A percentile compares a stretch with the other conserved stretches of the same genome.
Conservation (phyloP, 169 alveolate genomes). For the Plasmodium blacklocki region DNA sequence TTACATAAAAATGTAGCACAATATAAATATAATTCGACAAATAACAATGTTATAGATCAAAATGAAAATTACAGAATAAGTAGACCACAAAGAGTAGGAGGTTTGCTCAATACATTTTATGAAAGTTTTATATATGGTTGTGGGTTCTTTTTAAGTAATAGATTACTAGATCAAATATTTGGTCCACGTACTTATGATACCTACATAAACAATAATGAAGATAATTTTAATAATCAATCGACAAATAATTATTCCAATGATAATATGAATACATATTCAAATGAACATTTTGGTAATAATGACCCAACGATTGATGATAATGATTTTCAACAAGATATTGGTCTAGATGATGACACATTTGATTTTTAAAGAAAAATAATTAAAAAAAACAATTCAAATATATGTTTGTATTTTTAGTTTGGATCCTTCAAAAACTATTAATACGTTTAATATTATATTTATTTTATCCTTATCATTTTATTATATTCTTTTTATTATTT, state of each 20-base stretch:
- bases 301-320: conserved; percentile 64
- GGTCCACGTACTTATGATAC: conserved; percentile 68
- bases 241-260: conserved; percentile 7
- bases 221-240: conserved; percentile 25
- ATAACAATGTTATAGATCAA: conserved; percentile 28
- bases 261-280: conserved; percentile 34
- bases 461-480: too few relatives aligned
- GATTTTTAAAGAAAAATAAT: conserved; percentile 23
- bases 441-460: too few relatives aligned
- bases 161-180: conserved; percentile 73
- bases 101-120: conserved; percentile 49
- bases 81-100: conserved; percentile 21
- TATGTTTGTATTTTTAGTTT: too few relatives aligned
- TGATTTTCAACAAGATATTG: conserved; percentile 72
- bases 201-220: conserved; percentile 26
- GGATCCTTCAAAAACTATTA: too few relatives aligned
- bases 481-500: too few relatives aligned
- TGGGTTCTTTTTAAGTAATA: conserved; percentile 73
- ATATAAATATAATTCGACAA: conserved; percentile 27
- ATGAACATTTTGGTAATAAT: conserved; percentile 41
- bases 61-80: conserved; percentile 42
- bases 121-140: conserved; percentile 76
- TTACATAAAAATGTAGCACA: conserved; percentile 69
- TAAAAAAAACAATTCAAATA: too few relatives aligned
- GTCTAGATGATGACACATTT: conserved; percentile 71